Evolutionary conservation across 192 early-diverging fungal genomes (phyloP).

Genomic region (Gaertneriomyces semiglobifer): DNA sequence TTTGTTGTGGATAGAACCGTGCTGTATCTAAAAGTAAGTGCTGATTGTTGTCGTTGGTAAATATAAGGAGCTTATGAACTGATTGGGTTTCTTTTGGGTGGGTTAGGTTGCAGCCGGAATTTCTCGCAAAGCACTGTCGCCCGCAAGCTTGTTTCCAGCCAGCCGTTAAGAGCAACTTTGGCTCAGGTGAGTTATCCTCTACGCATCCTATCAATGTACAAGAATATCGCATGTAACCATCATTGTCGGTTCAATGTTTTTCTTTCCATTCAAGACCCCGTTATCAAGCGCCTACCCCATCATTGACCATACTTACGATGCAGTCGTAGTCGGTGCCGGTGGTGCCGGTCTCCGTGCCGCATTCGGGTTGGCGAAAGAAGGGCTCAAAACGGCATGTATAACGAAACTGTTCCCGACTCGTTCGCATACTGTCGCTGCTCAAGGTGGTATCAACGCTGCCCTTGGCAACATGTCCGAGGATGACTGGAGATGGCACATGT

Average conservation of each 20-base stretch:
- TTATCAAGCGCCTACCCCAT: conserved; percentile 81
- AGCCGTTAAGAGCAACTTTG: conserved; percentile 72
- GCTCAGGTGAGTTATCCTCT: conserved; percentile 47
- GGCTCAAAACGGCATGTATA: conserved; percentile 96
- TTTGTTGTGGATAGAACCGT: too few species aligned
- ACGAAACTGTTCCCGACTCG: conserved; percentile 98
- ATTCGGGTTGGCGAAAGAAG: conserved; percentile 82
- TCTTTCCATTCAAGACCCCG: conserved; percentile 21
- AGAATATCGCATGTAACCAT: not conserved
- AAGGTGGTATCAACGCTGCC: conserved; percentile 99
- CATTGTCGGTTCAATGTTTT: not conserved
- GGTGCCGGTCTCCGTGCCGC: conserved; percentile 97
- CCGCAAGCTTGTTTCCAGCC: conserved; percentile 64
- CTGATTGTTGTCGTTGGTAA: too few species aligned
- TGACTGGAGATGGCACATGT: conserved; percentile 99
- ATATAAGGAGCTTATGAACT: too few species aligned
- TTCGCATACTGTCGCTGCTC: conserved; percentile 97
- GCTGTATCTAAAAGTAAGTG: too few species aligned
- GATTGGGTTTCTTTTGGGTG: too few species aligned
- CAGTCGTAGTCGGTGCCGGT: conserved; percentile 96
- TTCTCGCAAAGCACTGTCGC: conserved; percentile 67
- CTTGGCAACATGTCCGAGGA: conserved; percentile 99
- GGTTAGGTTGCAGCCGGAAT: conserved; percentile 37
- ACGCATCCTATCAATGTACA: not conserved
- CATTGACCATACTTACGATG: conserved; percentile 98